Evolutionary conservation across 129 eudicot species (phyloP).

Genomic region (Mikania micrantha): DNA sequence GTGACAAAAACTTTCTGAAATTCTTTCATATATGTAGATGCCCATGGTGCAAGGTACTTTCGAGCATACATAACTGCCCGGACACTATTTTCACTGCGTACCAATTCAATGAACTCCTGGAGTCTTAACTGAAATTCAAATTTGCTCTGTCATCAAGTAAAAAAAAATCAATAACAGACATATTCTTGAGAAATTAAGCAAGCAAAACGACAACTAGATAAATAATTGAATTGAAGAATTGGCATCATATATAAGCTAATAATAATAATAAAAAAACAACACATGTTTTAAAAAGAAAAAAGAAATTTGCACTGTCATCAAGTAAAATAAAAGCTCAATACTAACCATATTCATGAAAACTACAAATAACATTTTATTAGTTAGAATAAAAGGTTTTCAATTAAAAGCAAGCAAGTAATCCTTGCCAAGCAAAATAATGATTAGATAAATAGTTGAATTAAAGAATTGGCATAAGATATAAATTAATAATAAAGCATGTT

Average conservation of each 20-base stretch:
- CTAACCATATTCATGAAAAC: constrained; percentile 2
- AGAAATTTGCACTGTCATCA: constrained; percentile 80
- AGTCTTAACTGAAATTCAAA: constrained; percentile 94
- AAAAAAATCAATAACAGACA: not conserved
- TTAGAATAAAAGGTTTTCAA: not conserved
- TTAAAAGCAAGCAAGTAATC: not conserved
- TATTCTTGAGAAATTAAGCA: too few species aligned
- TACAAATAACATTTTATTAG: not conserved
- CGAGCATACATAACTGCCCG: constrained; percentile 84
- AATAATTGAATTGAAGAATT: too few species aligned
- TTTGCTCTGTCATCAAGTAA: constrained; percentile 63
- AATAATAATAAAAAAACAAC: too few species aligned
- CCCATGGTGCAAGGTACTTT: constrained; percentile 90
- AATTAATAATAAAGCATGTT: not conserved
- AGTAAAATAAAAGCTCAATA: not conserved
- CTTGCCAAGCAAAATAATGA: not conserved
- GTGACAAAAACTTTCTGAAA: constrained; percentile 91
- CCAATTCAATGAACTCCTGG: constrained; percentile 95
- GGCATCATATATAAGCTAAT: too few species aligned
- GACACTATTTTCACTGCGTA: constrained; percentile 60
- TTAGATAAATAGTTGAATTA: not conserved
- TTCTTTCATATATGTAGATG: constrained; percentile 85
- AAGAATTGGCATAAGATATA: not conserved
- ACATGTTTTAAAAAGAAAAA: too few species aligned
- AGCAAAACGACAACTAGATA: too few species aligned